phyloP scores from a whole-genome alignment of 164 flowering plant species.

The Liquidambar formosana region DNA sequence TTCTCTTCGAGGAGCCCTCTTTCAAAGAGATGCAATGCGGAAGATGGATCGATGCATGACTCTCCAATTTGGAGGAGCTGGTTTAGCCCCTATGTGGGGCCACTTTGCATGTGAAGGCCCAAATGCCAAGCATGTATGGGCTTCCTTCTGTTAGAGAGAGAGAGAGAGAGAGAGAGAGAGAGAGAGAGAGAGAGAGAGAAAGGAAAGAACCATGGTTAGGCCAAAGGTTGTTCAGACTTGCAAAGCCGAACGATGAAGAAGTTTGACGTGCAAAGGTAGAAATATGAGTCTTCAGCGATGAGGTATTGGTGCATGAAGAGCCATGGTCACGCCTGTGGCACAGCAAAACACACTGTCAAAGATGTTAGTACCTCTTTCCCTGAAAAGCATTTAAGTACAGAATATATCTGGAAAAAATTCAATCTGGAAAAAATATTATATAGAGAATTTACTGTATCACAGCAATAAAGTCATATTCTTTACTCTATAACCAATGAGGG shows the following conservation, averaged over 20 bases:
- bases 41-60: constrained; percentile 34
- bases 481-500: no score
- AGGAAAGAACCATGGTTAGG: constrained; percentile 76
- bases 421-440: no score
- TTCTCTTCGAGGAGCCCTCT: constrained; percentile 37
- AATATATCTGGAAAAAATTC: no score
- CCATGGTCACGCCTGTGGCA: constrained; percentile 92
- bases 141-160: constrained; percentile 26
- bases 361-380: constrained; percentile 46
- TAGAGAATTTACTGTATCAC: no score
- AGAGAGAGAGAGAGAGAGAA: constrained; percentile 26
- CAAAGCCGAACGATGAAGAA: constrained; percentile 13
- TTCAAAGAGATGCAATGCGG: constrained; percentile 32
- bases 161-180: constrained; percentile 21
- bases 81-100: constrained; percentile 55
- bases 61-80: constrained; percentile 35
- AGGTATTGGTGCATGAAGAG: constrained; percentile 65
- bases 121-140: constrained; percentile 29
- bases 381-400: background rate
- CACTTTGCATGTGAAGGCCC: constrained; percentile 30
- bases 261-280: background rate
- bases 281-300: constrained; percentile 50
- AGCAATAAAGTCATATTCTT: no score
- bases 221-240: constrained; percentile 48
- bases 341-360: constrained; percentile 91